Percentiles rank a stretch among this genome's conserved stretches.
Conservation (phyloP, 768 basidiomycete genomes). For the Sporobolomyces pararoseus region DNA sequence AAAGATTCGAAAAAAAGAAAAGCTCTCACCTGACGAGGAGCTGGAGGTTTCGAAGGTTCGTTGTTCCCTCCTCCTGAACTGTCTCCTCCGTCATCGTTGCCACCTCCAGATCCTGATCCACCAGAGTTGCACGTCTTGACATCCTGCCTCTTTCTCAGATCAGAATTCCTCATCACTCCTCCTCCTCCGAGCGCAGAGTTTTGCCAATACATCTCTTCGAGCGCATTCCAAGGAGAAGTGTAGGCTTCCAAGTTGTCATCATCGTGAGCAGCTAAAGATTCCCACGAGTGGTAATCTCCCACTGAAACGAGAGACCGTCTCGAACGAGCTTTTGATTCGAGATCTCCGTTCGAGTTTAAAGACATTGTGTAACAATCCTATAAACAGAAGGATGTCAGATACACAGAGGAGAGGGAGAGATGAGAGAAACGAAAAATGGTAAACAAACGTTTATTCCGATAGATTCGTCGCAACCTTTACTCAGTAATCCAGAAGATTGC, state of each 20-base stretch:
- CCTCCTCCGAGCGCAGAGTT: not conserved
- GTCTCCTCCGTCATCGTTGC: not conserved
- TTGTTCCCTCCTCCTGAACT: no score
- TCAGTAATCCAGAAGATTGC: conserved; percentile 10
- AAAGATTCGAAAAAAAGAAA: not conserved
- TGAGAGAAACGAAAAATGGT: no score
- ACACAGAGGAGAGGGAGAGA: not conserved
- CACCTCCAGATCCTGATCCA: not conserved
- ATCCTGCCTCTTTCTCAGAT: not conserved
- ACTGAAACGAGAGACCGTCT: not conserved
- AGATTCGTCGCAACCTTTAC: not conserved
- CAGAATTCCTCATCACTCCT: not conserved
- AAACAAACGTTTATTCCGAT: conserved; percentile 9
- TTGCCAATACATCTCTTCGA: not conserved
- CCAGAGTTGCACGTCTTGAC: conserved; percentile 1
- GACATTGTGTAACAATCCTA: conserved; percentile 23
- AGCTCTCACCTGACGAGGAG: conserved; percentile 18
- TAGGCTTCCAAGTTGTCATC: conserved; percentile 21
- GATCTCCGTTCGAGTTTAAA: not conserved
- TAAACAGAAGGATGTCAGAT: no score
- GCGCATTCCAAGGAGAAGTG: conserved; percentile 10
- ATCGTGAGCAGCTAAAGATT: conserved; percentile 12
- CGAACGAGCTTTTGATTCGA: not conserved
- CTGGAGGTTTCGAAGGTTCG: not conserved
- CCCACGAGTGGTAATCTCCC: not conserved